Base-by-base conservation (phyloP, 2,329 filamentous ascomycete genomes). In the Coniochaeta pulveracea region DNA sequence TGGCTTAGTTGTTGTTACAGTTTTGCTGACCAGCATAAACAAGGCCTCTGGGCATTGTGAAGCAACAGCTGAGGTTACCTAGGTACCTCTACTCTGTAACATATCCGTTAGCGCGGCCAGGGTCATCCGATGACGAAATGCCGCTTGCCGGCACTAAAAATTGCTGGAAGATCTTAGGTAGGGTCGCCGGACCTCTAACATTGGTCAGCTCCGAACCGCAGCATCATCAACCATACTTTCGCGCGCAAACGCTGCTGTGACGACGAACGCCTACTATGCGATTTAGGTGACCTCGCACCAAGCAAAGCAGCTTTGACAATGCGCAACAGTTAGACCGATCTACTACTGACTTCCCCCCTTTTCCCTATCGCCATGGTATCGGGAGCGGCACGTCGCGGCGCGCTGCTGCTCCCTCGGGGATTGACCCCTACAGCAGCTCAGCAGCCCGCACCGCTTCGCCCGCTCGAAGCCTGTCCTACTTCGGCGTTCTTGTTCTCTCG, bases 341-440 rank as follows among this genome's bases (percentile, higher is more conserved):
- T 30, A 34, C 24, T 28, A 25, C n/a, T n/a, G n/a, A n/a, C n/a
- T n/a, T n/a, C n/a, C n/a, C 7, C 19, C 14, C 28, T 31, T 26
- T n/a, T 19, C 40, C 46, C 40, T 45, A 49, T 39, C 40, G 48
- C 60, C 46, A 44, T 69, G 65, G 60, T 58, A 52, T 58, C 61
- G 56, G 63, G 60, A 53, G 57, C 47, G 38, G 48, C 58, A 49
- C 37, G 56, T 64, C 64, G 63, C 46, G 61, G 60, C 48, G 56
- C 57, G 41, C 45, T 48, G 54, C 56, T 68, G 57, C 57, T 65
- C 55, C 63, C 64, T 31, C 28, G 28, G 19, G 28, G 28, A 22
- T 19, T 31, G 6, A 15, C 28, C 22, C 28, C 28, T n/a, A 31
- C 18, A 10, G 28, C n/a, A 31, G 28, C 19, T 17, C 28, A 31